phyloP scores from a whole-genome alignment of 2,329 filamentous ascomycete species.

The Sporothrix luriei region DNA sequence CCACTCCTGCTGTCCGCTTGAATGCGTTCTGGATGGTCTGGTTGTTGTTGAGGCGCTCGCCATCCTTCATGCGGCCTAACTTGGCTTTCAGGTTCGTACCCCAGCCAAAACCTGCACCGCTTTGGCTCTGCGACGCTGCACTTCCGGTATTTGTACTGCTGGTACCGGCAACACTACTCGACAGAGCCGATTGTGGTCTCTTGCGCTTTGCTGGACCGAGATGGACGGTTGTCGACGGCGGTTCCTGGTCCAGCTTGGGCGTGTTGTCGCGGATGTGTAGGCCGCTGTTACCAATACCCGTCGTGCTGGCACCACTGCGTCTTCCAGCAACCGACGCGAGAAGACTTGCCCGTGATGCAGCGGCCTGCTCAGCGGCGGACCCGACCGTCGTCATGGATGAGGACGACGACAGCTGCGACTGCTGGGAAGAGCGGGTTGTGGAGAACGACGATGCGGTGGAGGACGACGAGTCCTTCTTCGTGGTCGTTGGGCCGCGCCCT shows the following conservation, averaged over 20 bases:
- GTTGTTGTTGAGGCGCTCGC: slow-evolving; percentile 45
- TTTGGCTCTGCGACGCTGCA: slow-evolving; percentile 28
- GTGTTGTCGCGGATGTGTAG: slow-evolving; percentile 33
- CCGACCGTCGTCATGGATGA: slow-evolving; percentile 24
- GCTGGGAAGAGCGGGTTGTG: neutral
- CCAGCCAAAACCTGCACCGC: slow-evolving; percentile 56
- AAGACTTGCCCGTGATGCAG: slow-evolving; percentile 32
- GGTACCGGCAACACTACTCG: slow-evolving; percentile 37
- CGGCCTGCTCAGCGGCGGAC: slow-evolving; percentile 35
- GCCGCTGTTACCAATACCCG: slow-evolving; percentile 46
- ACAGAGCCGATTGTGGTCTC: slow-evolving; percentile 53
- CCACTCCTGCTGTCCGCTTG: slow-evolving; percentile 6
- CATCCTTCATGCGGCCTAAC: slow-evolving; percentile 63
- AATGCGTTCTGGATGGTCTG: slow-evolving; percentile 30
- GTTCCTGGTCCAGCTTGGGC: slow-evolving; percentile 45
- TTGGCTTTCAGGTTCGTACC: slow-evolving; percentile 59
- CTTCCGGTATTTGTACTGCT: slow-evolving; percentile 35
- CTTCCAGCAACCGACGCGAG: slow-evolving; percentile 32
- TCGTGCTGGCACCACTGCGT: slow-evolving; percentile 32
- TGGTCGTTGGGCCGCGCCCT: slow-evolving; percentile 2
- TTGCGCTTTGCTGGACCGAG: slow-evolving; percentile 66
- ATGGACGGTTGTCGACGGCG: slow-evolving; percentile 51
- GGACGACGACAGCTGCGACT: slow-evolving; percentile 21
- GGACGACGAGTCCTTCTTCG: slow-evolving; percentile 27
- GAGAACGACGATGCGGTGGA: neutral